A percentile compares a stretch with the other conserved stretches of the same genome.
Evolutionary conservation across 1,284 basidiomycete genomes (phyloP).

Genomic region (Papiliotrema flavescens): DNA sequence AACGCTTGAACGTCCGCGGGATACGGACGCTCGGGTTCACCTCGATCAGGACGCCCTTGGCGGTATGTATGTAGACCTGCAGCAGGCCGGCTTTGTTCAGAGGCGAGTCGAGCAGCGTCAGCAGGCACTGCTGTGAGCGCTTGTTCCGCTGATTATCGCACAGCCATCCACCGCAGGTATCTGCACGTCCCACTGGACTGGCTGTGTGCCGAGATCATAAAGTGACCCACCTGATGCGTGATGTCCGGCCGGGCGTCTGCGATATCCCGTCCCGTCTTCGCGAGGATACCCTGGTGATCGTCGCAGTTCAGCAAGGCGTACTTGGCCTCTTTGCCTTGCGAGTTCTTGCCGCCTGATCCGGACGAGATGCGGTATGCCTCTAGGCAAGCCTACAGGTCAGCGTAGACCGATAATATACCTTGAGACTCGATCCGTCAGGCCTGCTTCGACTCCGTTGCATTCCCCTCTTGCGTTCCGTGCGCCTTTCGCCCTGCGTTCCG

Average conservation of each 20-base stretch:
- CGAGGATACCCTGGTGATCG: slow-evolving; percentile 97
- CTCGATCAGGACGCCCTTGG: slow-evolving; percentile 94
- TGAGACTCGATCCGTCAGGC: background rate
- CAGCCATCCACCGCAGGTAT: too few relatives aligned
- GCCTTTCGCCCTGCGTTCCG: background rate
- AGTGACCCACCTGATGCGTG: slow-evolving; percentile 79
- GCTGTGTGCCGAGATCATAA: too few relatives aligned
- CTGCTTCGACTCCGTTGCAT: background rate
- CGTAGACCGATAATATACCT: background rate
- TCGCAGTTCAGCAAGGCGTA: slow-evolving; percentile 98
- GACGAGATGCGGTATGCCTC: slow-evolving; percentile 86
- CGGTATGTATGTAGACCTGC: slow-evolving; percentile 98
- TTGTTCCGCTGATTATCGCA: too few relatives aligned
- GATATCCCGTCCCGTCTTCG: slow-evolving; percentile 96
- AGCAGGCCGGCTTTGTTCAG: slow-evolving; percentile 95
- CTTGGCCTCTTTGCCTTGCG: slow-evolving; percentile 71
- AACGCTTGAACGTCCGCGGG: slow-evolving; percentile 96
- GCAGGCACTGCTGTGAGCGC: slow-evolving; percentile 64
- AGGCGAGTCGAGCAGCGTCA: slow-evolving; percentile 95
- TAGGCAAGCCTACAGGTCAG: slow-evolving; percentile 70
- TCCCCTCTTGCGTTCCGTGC: background rate
- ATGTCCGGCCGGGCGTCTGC: slow-evolving; percentile 98
- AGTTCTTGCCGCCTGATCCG: slow-evolving; percentile 51
- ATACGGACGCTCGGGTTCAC: slow-evolving; percentile 98
- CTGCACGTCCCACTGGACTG: too few relatives aligned